These are phyloP conservation scores for Didymella glomerata DNA, from an alignment of 2,329 filamentous ascomycete species.

Conservation along the genomic window DNA sequence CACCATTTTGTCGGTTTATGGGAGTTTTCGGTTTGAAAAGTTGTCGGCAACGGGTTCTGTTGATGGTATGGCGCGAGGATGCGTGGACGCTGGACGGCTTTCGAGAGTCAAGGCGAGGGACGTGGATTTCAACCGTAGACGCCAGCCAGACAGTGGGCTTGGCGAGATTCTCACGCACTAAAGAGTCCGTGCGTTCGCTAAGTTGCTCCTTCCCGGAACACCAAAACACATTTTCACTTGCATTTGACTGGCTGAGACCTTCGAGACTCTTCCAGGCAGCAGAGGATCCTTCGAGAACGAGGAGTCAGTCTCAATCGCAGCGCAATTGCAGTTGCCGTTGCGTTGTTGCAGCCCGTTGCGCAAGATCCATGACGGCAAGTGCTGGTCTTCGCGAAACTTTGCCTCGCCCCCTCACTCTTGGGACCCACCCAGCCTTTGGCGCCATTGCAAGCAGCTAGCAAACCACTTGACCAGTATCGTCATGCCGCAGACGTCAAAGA, in stretches of 20 bases:
- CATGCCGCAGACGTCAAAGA: not conserved
- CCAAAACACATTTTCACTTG: conserved; percentile 6
- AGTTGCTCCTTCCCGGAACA: conserved; percentile 12
- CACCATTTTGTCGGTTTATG: conserved; percentile 53
- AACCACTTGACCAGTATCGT: conserved; percentile 3
- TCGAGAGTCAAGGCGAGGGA: conserved; percentile 21
- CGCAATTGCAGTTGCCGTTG: conserved; percentile 3
- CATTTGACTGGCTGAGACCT: not conserved
- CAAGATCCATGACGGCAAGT: conserved; percentile 19
- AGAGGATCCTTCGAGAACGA: not conserved
- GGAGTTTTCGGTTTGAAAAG: conserved; percentile 39
- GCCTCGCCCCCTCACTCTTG: conserved; percentile 15
- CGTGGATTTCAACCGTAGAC: conserved; percentile 11
- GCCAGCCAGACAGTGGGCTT: conserved; percentile 10
- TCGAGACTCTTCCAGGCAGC: conserved; percentile 10
- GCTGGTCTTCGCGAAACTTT: conserved; percentile 14
- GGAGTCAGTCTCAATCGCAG: not conserved
- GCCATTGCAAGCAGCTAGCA: conserved; percentile 9
- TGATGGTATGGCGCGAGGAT: conserved; percentile 47
- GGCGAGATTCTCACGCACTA: conserved; percentile 10
- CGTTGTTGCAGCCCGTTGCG: conserved; percentile 8
- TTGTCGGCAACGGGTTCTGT: conserved; percentile 43
- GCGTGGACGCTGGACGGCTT: conserved; percentile 47
- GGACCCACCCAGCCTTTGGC: conserved; percentile 14
- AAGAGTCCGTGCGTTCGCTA: conserved; percentile 21